These are phyloP conservation scores for Byssochlamys sp. DNA, from an alignment of 2,329 filamentous ascomycete genomes.

Conservation along the genomic window DNA sequence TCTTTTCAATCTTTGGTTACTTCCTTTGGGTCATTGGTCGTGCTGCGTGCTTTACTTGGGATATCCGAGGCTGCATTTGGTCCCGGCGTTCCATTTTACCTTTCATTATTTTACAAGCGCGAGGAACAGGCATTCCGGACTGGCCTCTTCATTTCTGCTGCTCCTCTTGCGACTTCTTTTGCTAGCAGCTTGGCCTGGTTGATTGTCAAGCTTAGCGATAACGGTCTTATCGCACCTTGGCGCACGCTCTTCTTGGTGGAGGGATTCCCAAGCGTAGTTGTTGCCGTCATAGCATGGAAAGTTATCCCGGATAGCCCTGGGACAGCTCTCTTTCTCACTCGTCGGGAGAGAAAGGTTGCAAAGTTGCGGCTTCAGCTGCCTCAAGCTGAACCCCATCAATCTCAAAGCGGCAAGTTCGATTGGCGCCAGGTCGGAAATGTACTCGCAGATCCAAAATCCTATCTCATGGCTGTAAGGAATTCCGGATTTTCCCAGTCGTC, in stretches of 20 bases:
- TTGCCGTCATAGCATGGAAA: conserved; percentile 63
- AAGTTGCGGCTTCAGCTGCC: conserved; percentile 54
- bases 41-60: conserved; percentile 39
- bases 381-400: conserved; percentile 28
- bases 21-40: conserved; percentile 50
- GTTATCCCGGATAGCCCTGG: conserved; percentile 67
- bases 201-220: conserved; percentile 59
- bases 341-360: conserved; percentile 60
- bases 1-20: conserved; percentile 61
- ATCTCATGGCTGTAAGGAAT: conserved; percentile 54
- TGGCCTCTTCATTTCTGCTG: conserved; percentile 73
- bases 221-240: conserved; percentile 68
- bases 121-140: conserved; percentile 75
- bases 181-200: conserved; percentile 68
- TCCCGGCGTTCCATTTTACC: conserved; percentile 54
- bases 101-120: conserved; percentile 54
- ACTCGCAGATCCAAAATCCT: conserved; percentile 58
- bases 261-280: conserved; percentile 71
- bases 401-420: conserved; percentile 35
- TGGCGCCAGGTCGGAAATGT: conserved; percentile 50
- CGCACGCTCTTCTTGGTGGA: conserved; percentile 75
- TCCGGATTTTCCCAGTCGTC: not conserved
- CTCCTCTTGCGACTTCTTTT: conserved; percentile 54
- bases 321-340: conserved; percentile 54
- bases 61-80: conserved; percentile 54